Conservation (phyloP, 1,284 basidiomycete genomes). For the Cryptococcus sp. region DNA sequence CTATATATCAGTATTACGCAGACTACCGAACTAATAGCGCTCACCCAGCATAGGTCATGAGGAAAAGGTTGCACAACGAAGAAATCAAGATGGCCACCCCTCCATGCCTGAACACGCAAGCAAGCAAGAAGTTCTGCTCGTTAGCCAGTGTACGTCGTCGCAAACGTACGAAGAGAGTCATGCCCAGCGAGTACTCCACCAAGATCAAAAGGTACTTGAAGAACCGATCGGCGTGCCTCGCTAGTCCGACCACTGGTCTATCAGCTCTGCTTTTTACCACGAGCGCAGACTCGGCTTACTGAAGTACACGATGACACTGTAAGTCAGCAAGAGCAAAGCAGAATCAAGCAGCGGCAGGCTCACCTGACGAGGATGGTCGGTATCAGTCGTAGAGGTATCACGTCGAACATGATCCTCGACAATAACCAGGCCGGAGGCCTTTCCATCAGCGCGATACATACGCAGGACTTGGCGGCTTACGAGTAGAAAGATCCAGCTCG, state of each 20-base stretch:
- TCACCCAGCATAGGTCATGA: slow-evolving; percentile 68
- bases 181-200: slow-evolving; percentile 67
- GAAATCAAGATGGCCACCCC: slow-evolving; percentile 80
- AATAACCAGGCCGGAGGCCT: slow-evolving; percentile 80
- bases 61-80: slow-evolving; percentile 66
- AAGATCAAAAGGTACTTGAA: slow-evolving; percentile 78
- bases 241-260: slow-evolving; percentile 65
- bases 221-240: slow-evolving; percentile 60
- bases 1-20: slow-evolving; percentile 25
- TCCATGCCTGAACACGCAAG: slow-evolving; percentile 70
- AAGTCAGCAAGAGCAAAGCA: background rate
- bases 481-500: slow-evolving; percentile 69
- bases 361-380: slow-evolving; percentile 71
- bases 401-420: slow-evolving; percentile 75
- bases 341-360: slow-evolving; percentile 1
- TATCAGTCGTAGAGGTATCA: slow-evolving; percentile 72
- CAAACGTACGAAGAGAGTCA: slow-evolving; percentile 80
- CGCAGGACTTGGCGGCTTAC: slow-evolving; percentile 9
- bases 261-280: background rate
- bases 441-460: background rate
- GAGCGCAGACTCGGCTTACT: slow-evolving; percentile 14
- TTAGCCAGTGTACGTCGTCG: too few species aligned
- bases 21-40: too few species aligned
- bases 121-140: slow-evolving; percentile 77
- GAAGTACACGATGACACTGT: slow-evolving; percentile 66